phyloP scores from a whole-genome alignment of 2,329 filamentous ascomycete species.

The Trichoderma gracile region DNA sequence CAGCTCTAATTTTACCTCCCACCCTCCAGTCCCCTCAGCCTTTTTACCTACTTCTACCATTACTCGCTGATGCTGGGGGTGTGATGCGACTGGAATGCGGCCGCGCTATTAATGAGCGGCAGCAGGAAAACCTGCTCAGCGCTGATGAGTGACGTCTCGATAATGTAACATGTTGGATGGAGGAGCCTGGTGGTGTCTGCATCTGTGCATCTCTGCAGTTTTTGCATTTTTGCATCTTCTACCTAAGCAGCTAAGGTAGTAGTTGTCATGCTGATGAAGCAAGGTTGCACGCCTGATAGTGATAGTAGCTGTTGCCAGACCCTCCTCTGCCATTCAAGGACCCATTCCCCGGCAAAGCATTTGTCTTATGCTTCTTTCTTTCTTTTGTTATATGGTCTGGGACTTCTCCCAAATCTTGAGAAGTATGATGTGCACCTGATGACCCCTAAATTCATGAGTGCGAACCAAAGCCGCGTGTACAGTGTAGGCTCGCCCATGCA shows the following conservation, averaged over 20 bases:
- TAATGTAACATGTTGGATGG: not conserved
- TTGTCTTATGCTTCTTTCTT: constrained; percentile 32
- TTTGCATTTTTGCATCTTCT: not conserved
- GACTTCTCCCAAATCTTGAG: not conserved
- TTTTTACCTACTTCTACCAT: too few relatives aligned
- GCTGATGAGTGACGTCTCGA: not conserved
- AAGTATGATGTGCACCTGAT: not conserved
- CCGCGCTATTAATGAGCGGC: not conserved
- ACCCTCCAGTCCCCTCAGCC: too few relatives aligned
- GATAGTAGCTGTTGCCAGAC: not conserved
- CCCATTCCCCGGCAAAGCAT: not conserved
- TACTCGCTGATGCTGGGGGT: too few relatives aligned
- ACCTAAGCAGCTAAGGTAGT: too few relatives aligned
- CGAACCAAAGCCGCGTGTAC: not conserved
- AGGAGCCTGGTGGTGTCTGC: not conserved
- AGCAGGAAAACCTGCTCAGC: not conserved
- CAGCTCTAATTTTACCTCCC: constrained; percentile 21
- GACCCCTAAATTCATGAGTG: too few relatives aligned
- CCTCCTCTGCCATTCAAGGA: not conserved
- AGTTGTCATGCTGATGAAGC: not conserved
- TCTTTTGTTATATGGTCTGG: not conserved
- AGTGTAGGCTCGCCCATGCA: not conserved
- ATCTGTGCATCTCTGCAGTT: too few relatives aligned
- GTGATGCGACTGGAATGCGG: not conserved
- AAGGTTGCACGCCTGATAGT: too few relatives aligned